Evolutionary conservation across 805 yeast species (phyloP), one percentile per base, ranked within the genome.

Genomic region (Cyberlindnera xishuangbannaensis): DNA sequence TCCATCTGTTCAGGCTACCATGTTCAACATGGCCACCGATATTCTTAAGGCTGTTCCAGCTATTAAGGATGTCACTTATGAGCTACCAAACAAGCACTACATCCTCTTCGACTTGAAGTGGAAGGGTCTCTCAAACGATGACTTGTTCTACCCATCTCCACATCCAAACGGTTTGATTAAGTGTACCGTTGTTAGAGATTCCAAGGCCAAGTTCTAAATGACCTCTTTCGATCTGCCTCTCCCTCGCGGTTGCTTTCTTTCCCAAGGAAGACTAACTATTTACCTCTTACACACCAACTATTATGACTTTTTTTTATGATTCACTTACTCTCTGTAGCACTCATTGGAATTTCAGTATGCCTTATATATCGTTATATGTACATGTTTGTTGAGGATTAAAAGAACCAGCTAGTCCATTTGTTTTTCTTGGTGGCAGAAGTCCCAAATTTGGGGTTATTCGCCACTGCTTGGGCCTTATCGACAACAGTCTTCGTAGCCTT

Each of bases 1-100:
- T 8, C 76, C 95, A n/a, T 83, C 95, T 17, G 97, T 88, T 29
- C 97, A 88, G 66, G 95, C 95, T 28, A 88, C 96, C 39, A 90
- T 88, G 95, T 88, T 75, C 69, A 83, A 86, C 70, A 88, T 88
- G 92, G 71, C 83, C 25, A 69, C 76, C 44, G 76, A 73, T 43
- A 84, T 88, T 44, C 70, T 88, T 54, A 66, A 63, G 31, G 53
- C 50, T 32, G 80, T 74, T 36, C 67, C 77, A 3, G 65, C 65
- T 39, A 67, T 88, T 36, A 71, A 65, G 42, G 67, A 67, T 27
- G 95, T 87, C 22, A 60, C 79, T 33, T 87, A 84, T 59, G 64
- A 72, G 27, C 73, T 88, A 53, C 97, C 97, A 53, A 88, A 88
- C 72, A 88, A 85, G 64, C 97, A 88, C 61, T 88, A 82, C 67